Conservation (phyloP, 139 green algal species). For the Coelastrella sp. region DNA sequence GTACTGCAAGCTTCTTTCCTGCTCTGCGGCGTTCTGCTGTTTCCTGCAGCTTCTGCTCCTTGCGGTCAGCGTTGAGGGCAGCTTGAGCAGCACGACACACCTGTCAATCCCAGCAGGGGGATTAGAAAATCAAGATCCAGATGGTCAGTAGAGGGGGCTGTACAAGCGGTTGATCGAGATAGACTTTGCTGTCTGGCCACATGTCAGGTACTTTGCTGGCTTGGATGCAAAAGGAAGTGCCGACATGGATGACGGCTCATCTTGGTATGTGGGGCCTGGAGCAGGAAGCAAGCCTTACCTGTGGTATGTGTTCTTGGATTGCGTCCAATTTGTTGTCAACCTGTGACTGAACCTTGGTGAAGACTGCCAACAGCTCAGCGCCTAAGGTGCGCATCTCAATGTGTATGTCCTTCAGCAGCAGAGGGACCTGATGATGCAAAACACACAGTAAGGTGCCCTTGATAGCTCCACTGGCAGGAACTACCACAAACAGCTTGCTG, state of each 20-base stretch:
- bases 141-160: too few relatives aligned
- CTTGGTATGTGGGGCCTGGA: not conserved
- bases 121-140: too few relatives aligned
- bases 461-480: too few relatives aligned
- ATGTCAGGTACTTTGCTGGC: too few relatives aligned
- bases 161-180: too few relatives aligned
- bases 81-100: conserved; percentile 43
- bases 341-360: conserved; percentile 46
- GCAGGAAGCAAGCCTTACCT: not conserved
- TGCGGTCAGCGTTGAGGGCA: conserved; percentile 33
- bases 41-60: conserved; percentile 28
- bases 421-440: conserved; percentile 36
- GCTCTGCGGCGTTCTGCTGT: conserved; percentile 20
- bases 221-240: not conserved
- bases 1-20: conserved; percentile 48
- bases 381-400: conserved; percentile 63
- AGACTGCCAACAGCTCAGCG: conserved; percentile 50
- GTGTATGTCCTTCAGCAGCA: conserved; percentile 52
- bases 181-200: too few relatives aligned
- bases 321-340: conserved; percentile 40
- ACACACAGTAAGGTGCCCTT: too few relatives aligned
- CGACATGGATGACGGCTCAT: too few relatives aligned
- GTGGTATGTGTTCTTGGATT: conserved; percentile 28
- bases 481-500: too few relatives aligned
- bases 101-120: too few relatives aligned